Evolutionary conservation across 441 rosid genomes (phyloP).

Genomic region (Geranium incanum): DNA sequence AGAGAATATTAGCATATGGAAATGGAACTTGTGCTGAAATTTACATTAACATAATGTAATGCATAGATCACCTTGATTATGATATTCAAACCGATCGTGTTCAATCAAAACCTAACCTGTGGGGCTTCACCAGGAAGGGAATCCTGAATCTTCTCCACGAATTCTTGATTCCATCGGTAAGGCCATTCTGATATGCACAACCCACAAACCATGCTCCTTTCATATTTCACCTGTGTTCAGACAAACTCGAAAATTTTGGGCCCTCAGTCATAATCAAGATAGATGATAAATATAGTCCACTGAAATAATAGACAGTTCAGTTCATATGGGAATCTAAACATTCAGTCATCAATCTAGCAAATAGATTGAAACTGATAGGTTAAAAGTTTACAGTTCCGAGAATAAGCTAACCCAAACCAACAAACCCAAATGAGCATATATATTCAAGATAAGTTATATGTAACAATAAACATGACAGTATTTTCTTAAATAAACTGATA

Average conservation of each 20-base stretch:
- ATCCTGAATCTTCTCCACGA: neutral
- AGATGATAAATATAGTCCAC: neutral
- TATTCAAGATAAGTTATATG: neutral
- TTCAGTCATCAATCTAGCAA: neutral
- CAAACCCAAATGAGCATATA: neutral
- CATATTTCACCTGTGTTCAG: neutral
- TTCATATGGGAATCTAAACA: neutral
- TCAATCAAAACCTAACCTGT: neutral
- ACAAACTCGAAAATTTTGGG: neutral
- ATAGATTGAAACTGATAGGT: neutral
- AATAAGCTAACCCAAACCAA: neutral
- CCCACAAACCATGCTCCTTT: neutral
- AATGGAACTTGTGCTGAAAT: neutral
- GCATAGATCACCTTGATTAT: constrained; percentile 13
- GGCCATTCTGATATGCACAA: neutral
- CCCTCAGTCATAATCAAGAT: neutral
- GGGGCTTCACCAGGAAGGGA: constrained; percentile 1
- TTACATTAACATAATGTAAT: constrained; percentile 16
- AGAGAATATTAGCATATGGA: neutral
- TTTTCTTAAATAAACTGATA: neutral
- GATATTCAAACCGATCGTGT: neutral
- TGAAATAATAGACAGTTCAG: neutral
- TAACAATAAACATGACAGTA: neutral
- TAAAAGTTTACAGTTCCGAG: neutral
- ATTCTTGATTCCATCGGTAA: neutral